Conservation (phyloP, 139 green algal species). For the Tetradesmus lagerheimii region DNA sequence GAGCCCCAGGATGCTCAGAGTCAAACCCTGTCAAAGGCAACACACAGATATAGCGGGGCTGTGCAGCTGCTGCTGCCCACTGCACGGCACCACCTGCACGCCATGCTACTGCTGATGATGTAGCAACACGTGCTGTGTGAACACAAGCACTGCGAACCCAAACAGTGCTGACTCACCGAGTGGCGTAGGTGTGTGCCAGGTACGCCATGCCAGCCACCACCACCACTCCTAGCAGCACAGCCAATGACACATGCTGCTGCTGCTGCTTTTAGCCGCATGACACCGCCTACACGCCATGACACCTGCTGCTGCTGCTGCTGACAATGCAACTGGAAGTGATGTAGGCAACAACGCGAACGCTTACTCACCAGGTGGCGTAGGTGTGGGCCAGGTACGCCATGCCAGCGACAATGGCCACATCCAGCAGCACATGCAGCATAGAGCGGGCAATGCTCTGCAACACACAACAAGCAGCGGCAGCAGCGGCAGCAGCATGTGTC, state of each 20-base stretch:
- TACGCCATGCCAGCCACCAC: constrained; percentile 84
- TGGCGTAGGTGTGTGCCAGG: constrained; percentile 69
- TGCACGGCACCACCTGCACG: too few species aligned
- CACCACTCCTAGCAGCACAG: too few species aligned
- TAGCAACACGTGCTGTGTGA: too few species aligned
- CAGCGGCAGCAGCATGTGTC: neutral
- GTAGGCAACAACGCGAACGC: neutral
- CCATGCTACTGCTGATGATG: too few species aligned
- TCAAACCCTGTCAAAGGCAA: too few species aligned
- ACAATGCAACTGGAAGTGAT: neutral
- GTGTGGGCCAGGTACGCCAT: constrained; percentile 76
- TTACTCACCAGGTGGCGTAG: constrained; percentile 67
- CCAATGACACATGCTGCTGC: neutral
- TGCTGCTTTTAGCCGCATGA: neutral
- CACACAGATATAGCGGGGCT: too few species aligned
- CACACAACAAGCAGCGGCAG: constrained; percentile 23
- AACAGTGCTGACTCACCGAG: neutral
- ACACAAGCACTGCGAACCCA: neutral
- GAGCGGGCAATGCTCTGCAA: constrained; percentile 48
- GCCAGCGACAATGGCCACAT: constrained; percentile 87
- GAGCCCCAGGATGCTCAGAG: too few species aligned
- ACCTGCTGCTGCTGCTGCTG: neutral
- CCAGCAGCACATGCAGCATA: constrained; percentile 64
- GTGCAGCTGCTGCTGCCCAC: too few species aligned
- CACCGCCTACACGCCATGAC: neutral